Conservation (phyloP, 1,284 basidiomycete genomes). For the Rhodotorula sp. region DNA sequence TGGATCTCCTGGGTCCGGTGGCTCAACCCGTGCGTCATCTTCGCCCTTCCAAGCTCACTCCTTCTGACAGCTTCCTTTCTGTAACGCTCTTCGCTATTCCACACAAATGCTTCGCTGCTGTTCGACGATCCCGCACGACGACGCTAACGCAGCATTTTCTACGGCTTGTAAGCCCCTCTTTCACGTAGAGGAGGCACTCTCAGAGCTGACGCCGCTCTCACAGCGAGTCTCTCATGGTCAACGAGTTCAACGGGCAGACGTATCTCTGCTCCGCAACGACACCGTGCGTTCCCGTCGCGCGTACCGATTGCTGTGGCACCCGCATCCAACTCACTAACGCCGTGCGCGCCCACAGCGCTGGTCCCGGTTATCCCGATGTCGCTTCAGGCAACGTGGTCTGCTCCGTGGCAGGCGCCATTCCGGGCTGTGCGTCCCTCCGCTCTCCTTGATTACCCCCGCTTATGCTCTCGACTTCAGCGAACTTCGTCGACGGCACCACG, state of each 20-base stretch:
- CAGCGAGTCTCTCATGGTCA: constrained; percentile 53
- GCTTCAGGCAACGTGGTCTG: constrained; percentile 52
- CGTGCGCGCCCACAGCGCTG: constrained; percentile 46
- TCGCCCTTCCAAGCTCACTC: not conserved
- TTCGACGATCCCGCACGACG: constrained; percentile 1
- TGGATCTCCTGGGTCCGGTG: constrained; percentile 52
- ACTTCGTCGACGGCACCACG: constrained; percentile 54
- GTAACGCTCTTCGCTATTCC: no score
- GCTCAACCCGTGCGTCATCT: constrained; percentile 53
- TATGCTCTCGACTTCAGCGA: not conserved
- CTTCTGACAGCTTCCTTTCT: no score
- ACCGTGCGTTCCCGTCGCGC: not conserved
- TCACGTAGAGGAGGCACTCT: no score
- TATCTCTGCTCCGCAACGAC: constrained; percentile 46
- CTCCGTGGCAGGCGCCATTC: constrained; percentile 51
- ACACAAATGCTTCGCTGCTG: not conserved
- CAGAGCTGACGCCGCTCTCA: no score
- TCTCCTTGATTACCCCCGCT: not conserved
- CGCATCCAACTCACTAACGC: no score
- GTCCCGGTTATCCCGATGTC: constrained; percentile 48
- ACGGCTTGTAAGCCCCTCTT: not conserved
- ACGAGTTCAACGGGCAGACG: constrained; percentile 54
- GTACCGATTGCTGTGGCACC: no score
- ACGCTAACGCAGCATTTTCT: not conserved
- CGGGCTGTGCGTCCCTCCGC: constrained; percentile 2